Evolutionary conservation across 345 rosid genomes (phyloP).

Genomic region (Citrus sp.): DNA sequence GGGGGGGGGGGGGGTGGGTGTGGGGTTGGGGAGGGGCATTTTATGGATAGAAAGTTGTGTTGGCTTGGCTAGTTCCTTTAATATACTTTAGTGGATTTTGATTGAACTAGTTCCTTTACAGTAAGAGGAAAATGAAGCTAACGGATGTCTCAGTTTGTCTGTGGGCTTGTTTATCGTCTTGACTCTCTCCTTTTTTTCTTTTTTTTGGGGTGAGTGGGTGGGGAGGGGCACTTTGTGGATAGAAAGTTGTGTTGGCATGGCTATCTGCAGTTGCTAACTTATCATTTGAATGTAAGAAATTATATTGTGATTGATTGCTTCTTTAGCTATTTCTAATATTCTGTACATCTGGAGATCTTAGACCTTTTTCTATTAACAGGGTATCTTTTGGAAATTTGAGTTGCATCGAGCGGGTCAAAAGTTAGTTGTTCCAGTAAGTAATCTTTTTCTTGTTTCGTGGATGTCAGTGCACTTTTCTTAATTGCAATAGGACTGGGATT

Average conservation of each 20-base stretch:
- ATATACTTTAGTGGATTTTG: not conserved
- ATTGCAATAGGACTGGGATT: not conserved
- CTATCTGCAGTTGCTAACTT: not conserved
- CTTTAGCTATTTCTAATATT: not conserved
- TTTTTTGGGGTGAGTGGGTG: no score
- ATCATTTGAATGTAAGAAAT: not conserved
- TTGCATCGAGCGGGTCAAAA: constrained; percentile 83
- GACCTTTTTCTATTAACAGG: constrained; percentile 42
- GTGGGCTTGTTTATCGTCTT: not conserved
- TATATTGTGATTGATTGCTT: not conserved
- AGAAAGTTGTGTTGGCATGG: not conserved
- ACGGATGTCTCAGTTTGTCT: not conserved
- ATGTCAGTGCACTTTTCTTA: not conserved
- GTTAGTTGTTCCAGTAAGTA: constrained; percentile 81
- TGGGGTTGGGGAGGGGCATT: no score
- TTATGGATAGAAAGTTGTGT: not conserved
- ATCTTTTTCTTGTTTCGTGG: constrained; percentile 13
- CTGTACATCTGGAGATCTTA: constrained; percentile 1
- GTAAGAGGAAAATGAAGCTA: not conserved
- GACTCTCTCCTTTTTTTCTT: not conserved
- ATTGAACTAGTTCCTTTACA: not conserved
- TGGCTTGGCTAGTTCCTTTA: not conserved
- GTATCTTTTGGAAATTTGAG: constrained; percentile 88
- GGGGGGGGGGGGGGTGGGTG: no score
- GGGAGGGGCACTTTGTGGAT: not conserved